Conservation (phyloP, 768 basidiomycete species). For the Amanita molliuscula region DNA sequence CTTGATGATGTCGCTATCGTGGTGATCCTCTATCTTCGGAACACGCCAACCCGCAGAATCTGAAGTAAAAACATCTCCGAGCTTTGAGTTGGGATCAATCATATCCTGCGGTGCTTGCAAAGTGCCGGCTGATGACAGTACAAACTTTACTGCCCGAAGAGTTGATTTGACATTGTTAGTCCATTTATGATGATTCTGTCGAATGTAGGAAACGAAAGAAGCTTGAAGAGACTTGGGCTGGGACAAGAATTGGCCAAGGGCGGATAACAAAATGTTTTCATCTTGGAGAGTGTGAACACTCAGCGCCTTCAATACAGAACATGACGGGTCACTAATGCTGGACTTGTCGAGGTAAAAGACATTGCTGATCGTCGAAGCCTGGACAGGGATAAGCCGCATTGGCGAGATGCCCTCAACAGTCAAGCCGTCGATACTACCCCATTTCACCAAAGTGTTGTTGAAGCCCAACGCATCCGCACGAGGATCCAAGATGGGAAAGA, state of each 20-base stretch:
- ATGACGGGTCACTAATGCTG: constrained; percentile 11
- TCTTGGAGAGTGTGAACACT: constrained; percentile 11
- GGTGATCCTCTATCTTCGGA: not conserved
- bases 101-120: constrained; percentile 14
- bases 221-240: constrained; percentile 18
- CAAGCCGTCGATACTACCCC: not conserved
- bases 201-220: constrained; percentile 19
- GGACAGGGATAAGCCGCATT: constrained; percentile 15
- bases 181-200: constrained; percentile 6
- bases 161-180: constrained; percentile 15
- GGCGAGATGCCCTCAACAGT: not conserved
- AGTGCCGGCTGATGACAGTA: constrained; percentile 14
- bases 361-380: not conserved
- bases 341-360: constrained; percentile 20
- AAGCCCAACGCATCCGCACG: not conserved
- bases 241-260: constrained; percentile 17
- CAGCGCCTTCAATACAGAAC: constrained; percentile 16
- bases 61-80: constrained; percentile 9
- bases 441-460: not conserved
- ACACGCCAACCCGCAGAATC: not conserved
- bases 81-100: constrained; percentile 12
- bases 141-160: constrained; percentile 18
- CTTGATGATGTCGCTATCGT: constrained; percentile 1
- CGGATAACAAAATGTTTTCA: constrained; percentile 16
- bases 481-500: constrained; percentile 19